Evolutionary conservation across 2,329 filamentous ascomycete species (phyloP), one percentile per base, ranked within the genome.

Genomic region (Fusarium stilboides): DNA sequence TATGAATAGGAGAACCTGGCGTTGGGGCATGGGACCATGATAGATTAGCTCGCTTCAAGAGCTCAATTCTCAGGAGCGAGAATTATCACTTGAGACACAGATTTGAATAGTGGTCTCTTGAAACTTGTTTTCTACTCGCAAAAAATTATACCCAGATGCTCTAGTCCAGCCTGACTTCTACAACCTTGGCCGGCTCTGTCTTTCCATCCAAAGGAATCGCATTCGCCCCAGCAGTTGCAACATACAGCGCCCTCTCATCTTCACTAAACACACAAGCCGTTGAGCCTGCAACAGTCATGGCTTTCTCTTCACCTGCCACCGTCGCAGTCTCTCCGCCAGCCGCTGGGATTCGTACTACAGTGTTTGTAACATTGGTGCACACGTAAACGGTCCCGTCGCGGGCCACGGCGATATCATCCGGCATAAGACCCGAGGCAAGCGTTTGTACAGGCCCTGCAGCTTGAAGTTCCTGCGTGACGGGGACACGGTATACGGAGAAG

Each of bases 1-100:
- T 70, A 60, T 42, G 70, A 64, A 70, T 58, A 64, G 59, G 68
- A 69, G 63, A 66, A 74, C 55, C 52, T 73, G 73, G 73, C 73
- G 73, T 75, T 75, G 44, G 69, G 72, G 73, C 33, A 70, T 68
- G 61, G 65, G 57, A 62, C 42, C 24, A 56, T 66, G 62, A 71
- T 72, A 74, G 62, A 73, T 52, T 50, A 57, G 59, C 57, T 56
- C 59, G 26, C 57, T 66, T 63, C 17, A 65, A 57, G 58, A 58
- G 46, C 56, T 43, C 42, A 34, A 62, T 31, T 57, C 36, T 50
- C 40, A 40, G 49, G 19, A 56, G 56, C 20, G 55, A 40, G 62
- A 57, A 61, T 57, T 10, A 43, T 39, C 24, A 52, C 28, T 37
- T 13, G 40, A 58, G 57, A 43, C 53, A 39, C 33, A 45, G 13